Percentiles rank a stretch among this genome's conserved stretches.
Conservation (phyloP, 441 rosid species). For the Flueggea neowawraea region DNA sequence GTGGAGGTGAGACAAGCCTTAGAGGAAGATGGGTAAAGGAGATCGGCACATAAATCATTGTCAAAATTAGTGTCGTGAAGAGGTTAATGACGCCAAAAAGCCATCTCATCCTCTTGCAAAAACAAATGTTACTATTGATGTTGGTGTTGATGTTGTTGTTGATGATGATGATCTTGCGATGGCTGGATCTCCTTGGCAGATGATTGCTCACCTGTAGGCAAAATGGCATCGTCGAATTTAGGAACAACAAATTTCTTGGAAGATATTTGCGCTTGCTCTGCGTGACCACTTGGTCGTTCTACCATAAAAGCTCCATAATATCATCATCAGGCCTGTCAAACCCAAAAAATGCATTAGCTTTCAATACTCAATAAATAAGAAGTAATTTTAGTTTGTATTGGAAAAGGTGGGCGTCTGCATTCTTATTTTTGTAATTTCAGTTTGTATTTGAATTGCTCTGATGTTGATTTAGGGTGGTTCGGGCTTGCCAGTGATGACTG, state of each 20-base stretch:
- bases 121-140: slow-evolving; percentile 46
- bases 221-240: slow-evolving; percentile 17
- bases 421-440: no score
- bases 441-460: no score
- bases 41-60: slow-evolving; percentile 61
- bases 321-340: slow-evolving; percentile 52
- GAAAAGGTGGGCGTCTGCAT: no score
- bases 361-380: neutral
- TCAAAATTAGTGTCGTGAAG: slow-evolving; percentile 47
- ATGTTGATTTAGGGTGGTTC: no score
- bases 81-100: slow-evolving; percentile 83
- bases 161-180: slow-evolving; percentile 17
- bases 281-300: slow-evolving; percentile 74
- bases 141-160: slow-evolving; percentile 26
- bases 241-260: slow-evolving; percentile 31
- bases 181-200: slow-evolving; percentile 27
- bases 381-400: no score
- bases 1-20: slow-evolving; percentile 32
- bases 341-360: neutral
- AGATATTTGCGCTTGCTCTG: slow-evolving; percentile 52
- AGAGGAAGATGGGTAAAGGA: slow-evolving; percentile 35
- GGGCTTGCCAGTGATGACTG: no score
- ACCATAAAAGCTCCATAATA: slow-evolving; percentile 90
- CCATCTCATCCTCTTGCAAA: slow-evolving; percentile 90
- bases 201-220: slow-evolving; percentile 15